phyloP scores from a whole-genome alignment of 306 rosid species.

The Rosa multiflora region DNA sequence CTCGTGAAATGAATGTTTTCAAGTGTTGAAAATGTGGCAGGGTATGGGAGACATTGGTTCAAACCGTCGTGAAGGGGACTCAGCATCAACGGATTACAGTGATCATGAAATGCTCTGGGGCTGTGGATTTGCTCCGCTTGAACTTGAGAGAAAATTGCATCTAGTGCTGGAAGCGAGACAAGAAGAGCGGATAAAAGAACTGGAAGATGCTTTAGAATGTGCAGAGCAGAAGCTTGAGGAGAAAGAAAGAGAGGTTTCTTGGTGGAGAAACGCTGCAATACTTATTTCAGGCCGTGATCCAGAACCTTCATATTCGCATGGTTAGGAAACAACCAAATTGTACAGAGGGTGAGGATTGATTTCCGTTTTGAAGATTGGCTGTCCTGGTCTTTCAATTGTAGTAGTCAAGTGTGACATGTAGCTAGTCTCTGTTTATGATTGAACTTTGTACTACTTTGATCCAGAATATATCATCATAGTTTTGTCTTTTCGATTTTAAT shows the following conservation, averaged over 20 bases:
- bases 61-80: constrained; percentile 39
- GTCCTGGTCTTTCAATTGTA: neutral
- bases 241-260: constrained; percentile 62
- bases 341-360: constrained; percentile 19
- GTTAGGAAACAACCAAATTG: constrained; percentile 20
- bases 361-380: neutral
- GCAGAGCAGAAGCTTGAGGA: constrained; percentile 49
- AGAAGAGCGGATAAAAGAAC: constrained; percentile 66
- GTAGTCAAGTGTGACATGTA: neutral
- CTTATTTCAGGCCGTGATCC: constrained; percentile 49
- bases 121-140: constrained; percentile 61
- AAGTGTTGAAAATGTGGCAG: constrained; percentile 42
- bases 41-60: constrained; percentile 24
- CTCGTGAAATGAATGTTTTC: constrained; percentile 14
- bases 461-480: neutral
- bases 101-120: constrained; percentile 43
- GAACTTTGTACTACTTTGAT: neutral
- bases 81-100: constrained; percentile 1
- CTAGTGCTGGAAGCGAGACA: constrained; percentile 71
- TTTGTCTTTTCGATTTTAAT: too few species aligned
- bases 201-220: constrained; percentile 66
- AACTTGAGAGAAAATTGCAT: constrained; percentile 76
- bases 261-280: constrained; percentile 75
- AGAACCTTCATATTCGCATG: constrained; percentile 40
- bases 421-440: neutral